Base-by-base conservation (phyloP, 2,329 filamentous ascomycete genomes). In the Nothophaeocryptopus gaeumannii region DNA sequence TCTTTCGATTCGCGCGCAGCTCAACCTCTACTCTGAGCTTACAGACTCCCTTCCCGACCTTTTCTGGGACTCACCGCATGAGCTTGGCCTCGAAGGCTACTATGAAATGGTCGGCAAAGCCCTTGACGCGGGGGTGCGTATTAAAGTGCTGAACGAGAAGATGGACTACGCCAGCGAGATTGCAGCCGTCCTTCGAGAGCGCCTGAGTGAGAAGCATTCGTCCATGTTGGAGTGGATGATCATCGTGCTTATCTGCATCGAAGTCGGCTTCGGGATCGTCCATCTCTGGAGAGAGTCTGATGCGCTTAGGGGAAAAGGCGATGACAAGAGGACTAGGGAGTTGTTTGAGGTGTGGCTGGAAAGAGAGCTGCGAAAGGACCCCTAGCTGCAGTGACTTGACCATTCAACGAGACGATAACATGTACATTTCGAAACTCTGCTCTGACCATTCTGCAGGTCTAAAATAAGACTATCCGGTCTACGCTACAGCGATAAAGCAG, bases 101-200 rank as follows among this genome's bases (percentile, higher is more conserved):
- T 99, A 97, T 69, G 91, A 96, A 60, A 88, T 93, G 69, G 89
- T 96, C 35, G 91, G 92, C 35, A 83, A 85, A 47, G 89, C 90
- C 0, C 78, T 99, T 32, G 93, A 97, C 69, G 91, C 97, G 16
- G 88, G 88, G 31, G 88, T 93, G 20, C 81, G 93, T 43, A 97
- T 97, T 72, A 88, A 88, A 63, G 84, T 89, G 13, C 73, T 97
- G 60, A 99, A 99, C 68, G 89, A 95, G 73, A 95, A 95, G 74
- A 95, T 99, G 82, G 92, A 96, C 65, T 97, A 99, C 68, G 93
- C 92, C 1, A 88, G 93, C 64, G 92, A 97, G 69, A 96, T 96
- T 67, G 90, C 93, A 5, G 88, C 79, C 45, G 91, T 97, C 12
- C 73, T 97, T 54, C 79, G 93, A 50, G 89, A 96, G 69, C 84